Evolutionary conservation across 208 protist species (phyloP), one percentile per base, ranked within the genome.

Genomic region (Leishmania braziliensis): DNA sequence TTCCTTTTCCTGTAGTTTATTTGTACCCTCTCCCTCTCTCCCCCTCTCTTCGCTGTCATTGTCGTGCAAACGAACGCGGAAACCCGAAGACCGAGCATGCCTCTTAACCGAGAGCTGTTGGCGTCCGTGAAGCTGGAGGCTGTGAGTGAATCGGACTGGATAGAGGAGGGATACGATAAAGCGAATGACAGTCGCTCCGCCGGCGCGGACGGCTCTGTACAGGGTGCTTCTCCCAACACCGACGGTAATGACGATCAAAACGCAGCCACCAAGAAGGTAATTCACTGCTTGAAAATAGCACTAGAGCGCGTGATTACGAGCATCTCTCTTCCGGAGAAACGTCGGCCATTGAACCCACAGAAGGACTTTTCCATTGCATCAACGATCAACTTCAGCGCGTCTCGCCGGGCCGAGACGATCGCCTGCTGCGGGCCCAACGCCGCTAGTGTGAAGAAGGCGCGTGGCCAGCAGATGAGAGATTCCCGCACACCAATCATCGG

Each of bases 301-400:
- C 81, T 98, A n/a, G 82, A 81, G 46, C 85, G 86, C 53, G 92
- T 91, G 60, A 95, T 98, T 56, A 88, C 78, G 0, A 95, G 90
- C 78, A 98, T 98, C 65, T 95, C 93, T 8, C 79, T 93, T 8
- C 91, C 95, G 9, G 93, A 91, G 56, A 97, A 97, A 72, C 86
- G 93, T 80, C 90, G 95, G 14, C 87, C 92, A 3, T 87, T 98
- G 33, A 92, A 97, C 80, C 88, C 94, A 14, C 78, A 90, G 68
- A 89, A 84, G 43, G 95, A 98, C 80, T 97, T 97, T 75, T 89
- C 90, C 12, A 96, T 96, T 54, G 88, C 90, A 65, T 85, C 92
- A 53, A 94, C 78, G 3, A 95, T 91, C 65, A 60, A 89, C 48
- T 93, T 92, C 62, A 80, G 83, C 50, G 69, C 80, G 10, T 81